Conservation (phyloP, 176 grass and related monocot genomes). For the Oryza coarctata region DNA sequence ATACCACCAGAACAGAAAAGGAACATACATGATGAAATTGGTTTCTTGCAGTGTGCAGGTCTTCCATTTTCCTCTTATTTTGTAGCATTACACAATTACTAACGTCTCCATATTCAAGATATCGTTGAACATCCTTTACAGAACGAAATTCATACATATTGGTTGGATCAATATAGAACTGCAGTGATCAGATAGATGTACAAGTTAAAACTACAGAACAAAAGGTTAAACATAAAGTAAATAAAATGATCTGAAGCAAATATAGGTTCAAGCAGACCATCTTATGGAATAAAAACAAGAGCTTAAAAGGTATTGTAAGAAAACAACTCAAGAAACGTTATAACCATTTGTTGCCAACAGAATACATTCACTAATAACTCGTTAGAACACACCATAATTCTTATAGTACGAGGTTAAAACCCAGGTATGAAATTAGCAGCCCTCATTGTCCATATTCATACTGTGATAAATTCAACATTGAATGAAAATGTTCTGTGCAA, state of each 20-base stretch:
- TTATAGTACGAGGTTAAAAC: background rate
- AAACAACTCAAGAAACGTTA: conserved; percentile 18
- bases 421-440: background rate
- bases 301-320: conserved; percentile 3
- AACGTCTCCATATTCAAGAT: conserved; percentile 55
- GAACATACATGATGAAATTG: conserved; percentile 50
- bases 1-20: background rate
- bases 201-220: conserved; percentile 18
- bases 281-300: background rate
- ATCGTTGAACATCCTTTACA: conserved; percentile 49
- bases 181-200: conserved; percentile 32
- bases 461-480: background rate
- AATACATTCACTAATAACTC: background rate
- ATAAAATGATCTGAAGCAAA: conserved; percentile 17
- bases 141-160: conserved; percentile 63
- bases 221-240: conserved; percentile 24
- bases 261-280: background rate
- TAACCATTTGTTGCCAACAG: background rate
- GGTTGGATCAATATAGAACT: conserved; percentile 76
- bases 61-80: conserved; percentile 52
- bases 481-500: background rate
- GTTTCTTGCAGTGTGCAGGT: conserved; percentile 24
- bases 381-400: background rate
- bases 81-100: conserved; percentile 26
- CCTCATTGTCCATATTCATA: background rate